Evolutionary conservation across 1,139 yeast genomes (phyloP).

Genomic region (Kluyveromyces marxianus): DNA sequence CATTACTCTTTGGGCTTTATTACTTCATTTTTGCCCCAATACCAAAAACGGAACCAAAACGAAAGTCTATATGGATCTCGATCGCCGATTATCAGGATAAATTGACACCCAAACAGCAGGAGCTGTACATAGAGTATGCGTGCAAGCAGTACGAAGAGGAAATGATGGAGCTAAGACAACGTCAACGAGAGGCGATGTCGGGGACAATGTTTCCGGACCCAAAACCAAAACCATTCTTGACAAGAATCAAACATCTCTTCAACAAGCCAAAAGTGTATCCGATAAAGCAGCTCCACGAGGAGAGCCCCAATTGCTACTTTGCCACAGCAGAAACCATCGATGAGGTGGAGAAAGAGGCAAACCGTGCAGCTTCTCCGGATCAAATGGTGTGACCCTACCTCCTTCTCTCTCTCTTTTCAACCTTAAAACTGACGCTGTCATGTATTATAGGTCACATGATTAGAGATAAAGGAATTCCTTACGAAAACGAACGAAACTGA

Average conservation of each 20-base stretch:
- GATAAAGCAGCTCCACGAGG: neutral
- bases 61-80: conserved; percentile 5
- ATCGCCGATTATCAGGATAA: conserved; percentile 6
- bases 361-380: neutral
- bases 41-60: neutral
- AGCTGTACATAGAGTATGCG: conserved; percentile 5
- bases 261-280: neutral
- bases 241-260: neutral
- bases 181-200: neutral
- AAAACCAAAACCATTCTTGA: neutral
- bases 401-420: too few species aligned
- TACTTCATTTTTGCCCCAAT: neutral
- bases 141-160: conserved; percentile 4
- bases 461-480: too few species aligned
- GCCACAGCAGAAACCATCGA: neutral
- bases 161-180: neutral
- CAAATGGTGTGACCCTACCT: neutral
- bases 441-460: too few species aligned
- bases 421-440: too few species aligned
- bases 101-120: conserved; percentile 2
- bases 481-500: too few species aligned
- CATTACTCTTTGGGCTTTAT: conserved; percentile 1
- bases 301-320: neutral
- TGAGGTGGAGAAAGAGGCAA: neutral
- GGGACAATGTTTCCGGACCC: neutral